Evolutionary conservation across 2,329 filamentous ascomycete species (phyloP), one percentile per base, ranked within the genome.

Genomic region (Nectriaceae sp.): DNA sequence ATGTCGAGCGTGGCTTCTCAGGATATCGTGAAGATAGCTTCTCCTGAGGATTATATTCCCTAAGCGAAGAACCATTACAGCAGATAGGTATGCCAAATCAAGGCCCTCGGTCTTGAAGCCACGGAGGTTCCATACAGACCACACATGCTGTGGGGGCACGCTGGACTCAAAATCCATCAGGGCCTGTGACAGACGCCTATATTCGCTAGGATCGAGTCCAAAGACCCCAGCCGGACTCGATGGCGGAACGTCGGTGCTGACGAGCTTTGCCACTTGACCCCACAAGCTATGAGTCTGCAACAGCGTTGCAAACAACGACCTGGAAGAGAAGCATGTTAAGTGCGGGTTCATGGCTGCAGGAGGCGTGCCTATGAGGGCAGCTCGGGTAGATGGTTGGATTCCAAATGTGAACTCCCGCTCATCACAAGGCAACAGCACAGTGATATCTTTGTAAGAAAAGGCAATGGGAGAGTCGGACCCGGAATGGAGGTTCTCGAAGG

Each of bases 41-140:
- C 41, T 26, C 11, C 41, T n/a, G 10, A 43, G 26, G 16, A 43
- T 21, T 5, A 43, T 35, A 18, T 43, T 43, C 11, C 26, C 22
- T 5, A 33, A 16, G 10, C 24, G 11, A 13, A 21, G 6, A 8
- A 36, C 26, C 16, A 35, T 35, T 8, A 35, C 24, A 15, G 19
- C 19, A 18, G 41, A 43, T n/a, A 36, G 4, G 35, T 43, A 43
- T 5, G 41, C 41, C 3, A 43, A 15, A 21, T 43, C 41, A 5
- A 43, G n/a, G 26, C 19, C 19, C 26, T 43, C 24, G 11, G 19
- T 29, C 18, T 43, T 33, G 29, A 35, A 43, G n/a, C 24, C 41
- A 10, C 41, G 24, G 11, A 43, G 18, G 29, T 43, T 43, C 41
- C 41, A 43, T 16, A 20, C 19, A 18, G 41, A 43, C 41, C 41